Conservation (phyloP, 2,329 filamentous ascomycete genomes). For the Fusarium torreyae region DNA sequence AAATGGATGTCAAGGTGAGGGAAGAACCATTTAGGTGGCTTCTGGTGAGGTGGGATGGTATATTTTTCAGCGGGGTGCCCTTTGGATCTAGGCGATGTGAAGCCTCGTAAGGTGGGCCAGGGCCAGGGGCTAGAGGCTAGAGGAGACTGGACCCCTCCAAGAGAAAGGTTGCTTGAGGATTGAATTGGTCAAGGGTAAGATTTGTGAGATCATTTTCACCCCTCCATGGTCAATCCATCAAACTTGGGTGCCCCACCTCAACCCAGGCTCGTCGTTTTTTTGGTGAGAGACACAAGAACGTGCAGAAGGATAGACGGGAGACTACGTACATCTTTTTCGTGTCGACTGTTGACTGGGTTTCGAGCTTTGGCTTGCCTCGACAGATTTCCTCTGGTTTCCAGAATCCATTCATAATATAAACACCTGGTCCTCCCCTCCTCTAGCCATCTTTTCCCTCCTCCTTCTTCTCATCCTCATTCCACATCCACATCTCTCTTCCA, state of each 20-base stretch:
- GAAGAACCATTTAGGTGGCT: slow-evolving; percentile 27
- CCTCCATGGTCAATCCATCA: slow-evolving; percentile 30
- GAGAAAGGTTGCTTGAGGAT: not conserved
- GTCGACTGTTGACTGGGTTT: slow-evolving; percentile 41
- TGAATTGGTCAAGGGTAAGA: slow-evolving; percentile 29
- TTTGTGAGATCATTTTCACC: slow-evolving; percentile 39
- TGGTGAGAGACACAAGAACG: slow-evolving; percentile 32
- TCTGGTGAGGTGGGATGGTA: slow-evolving; percentile 31
- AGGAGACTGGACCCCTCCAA: slow-evolving; percentile 20
- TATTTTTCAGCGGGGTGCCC: slow-evolving; percentile 38
- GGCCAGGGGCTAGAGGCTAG: slow-evolving; percentile 7
- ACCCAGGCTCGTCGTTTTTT: slow-evolving; percentile 10
- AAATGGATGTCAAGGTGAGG: slow-evolving; percentile 32
- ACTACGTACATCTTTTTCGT: slow-evolving; percentile 44
- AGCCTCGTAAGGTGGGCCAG: slow-evolving; percentile 20
- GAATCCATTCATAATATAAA: slow-evolving; percentile 47
- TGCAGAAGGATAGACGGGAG: slow-evolving; percentile 28
- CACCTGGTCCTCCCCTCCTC: slow-evolving; percentile 34
- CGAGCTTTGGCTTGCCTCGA: slow-evolving; percentile 30
- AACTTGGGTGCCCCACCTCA: slow-evolving; percentile 42
- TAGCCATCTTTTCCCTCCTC: slow-evolving; percentile 7
- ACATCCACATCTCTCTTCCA: slow-evolving; percentile 2
- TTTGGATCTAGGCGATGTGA: slow-evolving; percentile 39
- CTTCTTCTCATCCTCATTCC: slow-evolving; percentile 32
- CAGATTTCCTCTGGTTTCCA: slow-evolving; percentile 34